Evolutionary conservation across 1,139 yeast genomes (phyloP).

Genomic region (Blastobotrys persicus): DNA sequence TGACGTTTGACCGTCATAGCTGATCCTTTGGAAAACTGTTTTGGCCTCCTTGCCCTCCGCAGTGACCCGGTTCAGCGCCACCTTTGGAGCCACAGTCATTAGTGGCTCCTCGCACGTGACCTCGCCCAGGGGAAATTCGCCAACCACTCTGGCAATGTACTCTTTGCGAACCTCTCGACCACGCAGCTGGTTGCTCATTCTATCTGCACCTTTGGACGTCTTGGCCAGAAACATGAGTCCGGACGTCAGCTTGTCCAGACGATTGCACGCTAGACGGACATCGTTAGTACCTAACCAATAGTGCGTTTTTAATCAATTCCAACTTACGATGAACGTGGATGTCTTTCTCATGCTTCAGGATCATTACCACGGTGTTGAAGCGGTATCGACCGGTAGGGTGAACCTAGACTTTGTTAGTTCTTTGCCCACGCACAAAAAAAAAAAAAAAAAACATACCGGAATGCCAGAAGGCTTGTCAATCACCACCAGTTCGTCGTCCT

Average conservation of each 20-base stretch:
- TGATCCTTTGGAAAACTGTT: constrained; percentile 52
- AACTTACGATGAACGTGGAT: constrained; percentile 57
- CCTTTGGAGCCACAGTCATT: constrained; percentile 69
- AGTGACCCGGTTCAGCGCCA: constrained; percentile 66
- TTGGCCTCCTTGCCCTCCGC: constrained; percentile 60
- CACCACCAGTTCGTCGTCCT: constrained; percentile 75
- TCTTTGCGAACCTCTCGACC: constrained; percentile 76
- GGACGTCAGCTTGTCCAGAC: constrained; percentile 87
- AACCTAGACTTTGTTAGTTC: constrained; percentile 25
- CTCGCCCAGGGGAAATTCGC: constrained; percentile 65
- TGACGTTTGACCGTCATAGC: constrained; percentile 61
- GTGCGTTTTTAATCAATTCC: not conserved
- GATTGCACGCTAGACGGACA: constrained; percentile 64
- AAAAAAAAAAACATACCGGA: constrained; percentile 51
- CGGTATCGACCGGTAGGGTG: constrained; percentile 95
- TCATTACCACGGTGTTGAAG: constrained; percentile 82
- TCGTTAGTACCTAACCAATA: not conserved
- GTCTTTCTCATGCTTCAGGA: constrained; percentile 65
- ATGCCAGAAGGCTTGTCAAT: constrained; percentile 94
- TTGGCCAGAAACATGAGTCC: constrained; percentile 94
- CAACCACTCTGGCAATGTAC: constrained; percentile 83
- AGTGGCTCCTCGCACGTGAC: constrained; percentile 66
- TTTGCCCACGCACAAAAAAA: too few species aligned
- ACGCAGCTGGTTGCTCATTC: constrained; percentile 68
- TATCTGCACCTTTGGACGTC: constrained; percentile 75